Evolutionary conservation across 495 filamentous ascomycete genomes (phyloP), one percentile per base, ranked within the genome.

Genomic region (Penicillium nucicola): DNA sequence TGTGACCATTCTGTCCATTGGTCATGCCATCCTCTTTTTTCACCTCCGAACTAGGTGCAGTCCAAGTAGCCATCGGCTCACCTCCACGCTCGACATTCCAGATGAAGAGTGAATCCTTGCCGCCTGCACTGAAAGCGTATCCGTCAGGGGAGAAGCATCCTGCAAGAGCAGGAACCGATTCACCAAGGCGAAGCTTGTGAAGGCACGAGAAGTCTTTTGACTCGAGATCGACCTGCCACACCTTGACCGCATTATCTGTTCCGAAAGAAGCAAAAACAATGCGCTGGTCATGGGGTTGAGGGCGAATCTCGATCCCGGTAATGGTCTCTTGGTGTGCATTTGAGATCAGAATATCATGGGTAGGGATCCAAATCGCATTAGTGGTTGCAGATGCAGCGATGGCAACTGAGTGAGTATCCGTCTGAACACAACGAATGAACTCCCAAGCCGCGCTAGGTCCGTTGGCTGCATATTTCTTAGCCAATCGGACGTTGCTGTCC

Each of bases 111-210:
- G 69, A 75, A 45, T 86, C 79, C 45, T 71, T 77, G 17, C 83
- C 85, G 10, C 84, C 87, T 12, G 81, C 87, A 18, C 86, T 84
- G 33, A 92, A 72, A 40, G 84, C 81, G 35, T 77, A 81, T 10
- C 88, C 87, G 53, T 90, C 86, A 0, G 88, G 84, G 0, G 85
- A 87, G 53, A 90, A 88, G 11, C 82, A 74, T 35, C 87, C 70
- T 10, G 80, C 78, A 32, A 85, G 70, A 33, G 85, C 81, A 0
- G 85, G 78, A 2, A 66, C 68, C 0, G 74, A 72, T 57, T 65
- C 57, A 1, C 71, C 74, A 9, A 81, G 58, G 19, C 62, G 60
- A n/a, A 81, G 55, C 7, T 55, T 61, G 40, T 78, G 75, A 20
- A 79, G 42, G 22, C 84, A 82, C 4, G 76, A 79, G 67, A 86